These are phyloP conservation scores for Rhodotorula diobovata DNA, from an alignment of 768 basidiomycete species.

Conservation along the genomic window DNA sequence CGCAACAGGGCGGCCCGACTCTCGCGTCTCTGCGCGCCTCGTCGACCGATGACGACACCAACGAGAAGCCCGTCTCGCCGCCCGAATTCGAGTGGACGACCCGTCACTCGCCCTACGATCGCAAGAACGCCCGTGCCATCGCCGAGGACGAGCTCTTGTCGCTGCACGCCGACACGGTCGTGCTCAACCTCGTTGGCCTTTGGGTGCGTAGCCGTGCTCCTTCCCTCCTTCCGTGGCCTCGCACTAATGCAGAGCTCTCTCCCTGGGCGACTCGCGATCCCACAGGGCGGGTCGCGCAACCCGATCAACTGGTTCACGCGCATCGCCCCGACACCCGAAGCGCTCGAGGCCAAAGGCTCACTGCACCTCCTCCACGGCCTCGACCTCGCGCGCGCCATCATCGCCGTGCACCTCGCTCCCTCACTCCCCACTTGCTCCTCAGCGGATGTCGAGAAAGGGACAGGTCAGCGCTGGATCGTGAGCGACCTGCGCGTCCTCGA, in stretches of 20 bases:
- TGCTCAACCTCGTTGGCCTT: conserved; percentile 61
- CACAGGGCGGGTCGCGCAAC: conserved; percentile 53
- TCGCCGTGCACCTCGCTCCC: conserved; percentile 57
- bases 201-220: conserved; percentile 47
- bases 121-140: conserved; percentile 51
- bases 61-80: background rate
- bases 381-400: conserved; percentile 59
- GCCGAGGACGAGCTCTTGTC: conserved; percentile 59
- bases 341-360: conserved; percentile 56
- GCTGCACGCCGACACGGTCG: conserved; percentile 53
- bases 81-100: conserved; percentile 52
- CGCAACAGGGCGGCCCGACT: conserved; percentile 45
- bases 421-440: background rate
- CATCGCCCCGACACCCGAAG: conserved; percentile 59
- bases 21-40: conserved; percentile 5
- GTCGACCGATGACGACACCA: background rate
- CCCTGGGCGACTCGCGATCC: no score
- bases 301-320: conserved; percentile 56
- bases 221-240: no score
- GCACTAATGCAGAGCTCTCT: no score
- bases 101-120: conserved; percentile 54
- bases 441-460: background rate
- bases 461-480: conserved; percentile 22
- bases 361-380: conserved; percentile 60
- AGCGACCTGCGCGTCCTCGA: conserved; percentile 52